A percentile compares a stretch with the other conserved stretches of the same genome.
Conservation (phyloP, 2,329 filamentous ascomycete genomes). For the Fusarium annulatum region DNA sequence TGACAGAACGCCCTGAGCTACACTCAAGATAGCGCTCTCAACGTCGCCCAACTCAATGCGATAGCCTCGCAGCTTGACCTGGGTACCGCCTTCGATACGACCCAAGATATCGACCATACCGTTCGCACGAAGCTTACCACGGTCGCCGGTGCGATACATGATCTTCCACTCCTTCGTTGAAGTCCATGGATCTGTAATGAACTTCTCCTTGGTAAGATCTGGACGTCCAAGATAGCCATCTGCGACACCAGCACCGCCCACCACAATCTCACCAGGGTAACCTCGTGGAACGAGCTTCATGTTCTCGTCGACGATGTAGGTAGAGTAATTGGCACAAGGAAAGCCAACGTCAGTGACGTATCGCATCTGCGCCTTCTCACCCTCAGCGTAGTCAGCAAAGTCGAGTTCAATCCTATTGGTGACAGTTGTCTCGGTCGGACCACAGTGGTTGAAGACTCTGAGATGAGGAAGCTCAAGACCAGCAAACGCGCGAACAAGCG, state of each 20-base stretch:
- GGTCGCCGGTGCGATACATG: slow-evolving; percentile 33
- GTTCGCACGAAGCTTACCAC: slow-evolving; percentile 40
- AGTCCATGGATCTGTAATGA: slow-evolving; percentile 7
- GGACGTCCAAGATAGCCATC: slow-evolving; percentile 4
- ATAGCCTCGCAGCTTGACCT: slow-evolving; percentile 59
- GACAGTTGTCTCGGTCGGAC: slow-evolving; percentile 1
- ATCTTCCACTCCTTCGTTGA: neutral
- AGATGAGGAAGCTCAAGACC: neutral
- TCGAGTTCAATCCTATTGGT: slow-evolving; percentile 1
- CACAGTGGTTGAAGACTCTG: neutral
- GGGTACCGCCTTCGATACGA: slow-evolving; percentile 55
- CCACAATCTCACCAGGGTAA: slow-evolving; percentile 9
- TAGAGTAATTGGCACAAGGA: slow-evolving; percentile 8
- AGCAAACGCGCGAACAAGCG: neutral
- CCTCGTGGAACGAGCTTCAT: neutral
- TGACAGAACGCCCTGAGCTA: neutral
- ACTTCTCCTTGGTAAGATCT: neutral
- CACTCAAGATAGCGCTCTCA: slow-evolving; percentile 7
- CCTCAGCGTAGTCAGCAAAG: neutral
- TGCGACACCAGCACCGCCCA: slow-evolving; percentile 11
- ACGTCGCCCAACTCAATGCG: slow-evolving; percentile 60
- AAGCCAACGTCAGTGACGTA: slow-evolving; percentile 4
- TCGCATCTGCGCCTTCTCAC: neutral
- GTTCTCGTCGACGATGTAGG: neutral
- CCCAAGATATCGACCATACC: slow-evolving; percentile 52